A percentile compares a stretch with the other conserved stretches of the same genome.
phyloP scores from a whole-genome alignment of 306 rosid genomes.

The Vachellia pachyceras region DNA sequence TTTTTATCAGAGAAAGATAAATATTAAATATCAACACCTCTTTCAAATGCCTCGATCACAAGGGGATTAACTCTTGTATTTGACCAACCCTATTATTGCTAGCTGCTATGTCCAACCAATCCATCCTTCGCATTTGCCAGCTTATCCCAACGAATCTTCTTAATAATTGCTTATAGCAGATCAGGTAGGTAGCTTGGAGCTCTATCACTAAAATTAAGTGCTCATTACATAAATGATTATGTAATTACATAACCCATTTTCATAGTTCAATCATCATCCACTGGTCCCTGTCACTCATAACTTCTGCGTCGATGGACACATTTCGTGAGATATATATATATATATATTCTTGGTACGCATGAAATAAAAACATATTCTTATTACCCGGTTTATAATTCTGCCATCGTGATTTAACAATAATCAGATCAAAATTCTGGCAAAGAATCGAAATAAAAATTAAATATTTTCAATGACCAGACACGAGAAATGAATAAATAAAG shows the following conservation, averaged over 20 bases:
- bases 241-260: not conserved
- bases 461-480: not conserved
- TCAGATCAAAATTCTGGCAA: not conserved
- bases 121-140: not conserved
- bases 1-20: too few relatives aligned
- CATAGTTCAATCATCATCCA: not conserved
- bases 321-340: not conserved
- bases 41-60: too few relatives aligned
- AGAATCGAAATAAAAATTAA: not conserved
- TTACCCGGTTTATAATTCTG: not conserved
- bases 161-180: too few relatives aligned
- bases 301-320: not conserved
- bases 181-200: slow-evolving; percentile 15
- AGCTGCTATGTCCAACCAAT: not conserved
- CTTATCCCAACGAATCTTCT: not conserved
- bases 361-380: not conserved
- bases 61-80: too few relatives aligned
- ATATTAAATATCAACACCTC: too few relatives aligned
- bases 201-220: not conserved
- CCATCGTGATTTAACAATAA: not conserved
- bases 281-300: slow-evolving; percentile 1
- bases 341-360: too few relatives aligned
- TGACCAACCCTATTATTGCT: too few relatives aligned
- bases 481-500: not conserved
- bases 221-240: not conserved